phyloP scores from a whole-genome alignment of 257 asterid genomes.

The Gentiana dahurica region DNA sequence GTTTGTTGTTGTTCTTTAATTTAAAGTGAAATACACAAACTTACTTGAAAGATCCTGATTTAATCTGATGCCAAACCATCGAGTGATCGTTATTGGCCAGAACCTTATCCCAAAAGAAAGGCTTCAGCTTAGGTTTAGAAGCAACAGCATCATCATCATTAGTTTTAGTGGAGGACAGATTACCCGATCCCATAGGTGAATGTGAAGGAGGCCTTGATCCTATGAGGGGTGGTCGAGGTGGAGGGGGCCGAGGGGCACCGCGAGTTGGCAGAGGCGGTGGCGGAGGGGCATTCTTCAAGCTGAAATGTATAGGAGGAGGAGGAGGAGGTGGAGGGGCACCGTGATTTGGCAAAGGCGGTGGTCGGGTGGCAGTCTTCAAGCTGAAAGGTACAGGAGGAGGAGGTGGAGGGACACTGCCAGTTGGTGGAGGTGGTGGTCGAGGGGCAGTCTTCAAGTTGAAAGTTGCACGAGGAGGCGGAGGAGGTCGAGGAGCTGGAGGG shows the following conservation, averaged over 20 bases:
- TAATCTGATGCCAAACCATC: conserved; percentile 94
- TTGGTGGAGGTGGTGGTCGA: conserved; percentile 1
- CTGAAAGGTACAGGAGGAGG: no score
- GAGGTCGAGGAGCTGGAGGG: conserved; percentile 26
- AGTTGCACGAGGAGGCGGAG: conserved; percentile 17
- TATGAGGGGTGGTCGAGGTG: conserved; percentile 48
- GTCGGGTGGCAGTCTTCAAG: no score
- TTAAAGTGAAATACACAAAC: conserved; percentile 15
- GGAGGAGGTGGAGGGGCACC: conserved; percentile 21
- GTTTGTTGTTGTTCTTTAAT: neutral
- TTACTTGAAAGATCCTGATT: conserved; percentile 88
- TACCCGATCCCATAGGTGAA: conserved; percentile 29
- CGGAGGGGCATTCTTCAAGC: conserved; percentile 25
- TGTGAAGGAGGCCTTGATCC: conserved; percentile 41
- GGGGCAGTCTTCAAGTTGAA: conserved; percentile 1
- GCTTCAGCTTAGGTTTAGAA: conserved; percentile 72
- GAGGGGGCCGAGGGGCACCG: conserved; percentile 36
- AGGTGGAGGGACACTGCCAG: no score
- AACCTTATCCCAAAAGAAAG: conserved; percentile 94
- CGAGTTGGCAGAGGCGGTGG: conserved; percentile 44
- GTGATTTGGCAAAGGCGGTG: neutral
- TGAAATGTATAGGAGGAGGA: conserved; percentile 24
- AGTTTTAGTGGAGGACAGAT: conserved; percentile 20
- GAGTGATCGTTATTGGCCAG: conserved; percentile 73
- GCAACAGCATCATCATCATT: conserved; percentile 37